These are phyloP conservation scores for Sphaerulina populicola DNA, from an alignment of 2,329 filamentous ascomycete species.

Conservation along the genomic window DNA sequence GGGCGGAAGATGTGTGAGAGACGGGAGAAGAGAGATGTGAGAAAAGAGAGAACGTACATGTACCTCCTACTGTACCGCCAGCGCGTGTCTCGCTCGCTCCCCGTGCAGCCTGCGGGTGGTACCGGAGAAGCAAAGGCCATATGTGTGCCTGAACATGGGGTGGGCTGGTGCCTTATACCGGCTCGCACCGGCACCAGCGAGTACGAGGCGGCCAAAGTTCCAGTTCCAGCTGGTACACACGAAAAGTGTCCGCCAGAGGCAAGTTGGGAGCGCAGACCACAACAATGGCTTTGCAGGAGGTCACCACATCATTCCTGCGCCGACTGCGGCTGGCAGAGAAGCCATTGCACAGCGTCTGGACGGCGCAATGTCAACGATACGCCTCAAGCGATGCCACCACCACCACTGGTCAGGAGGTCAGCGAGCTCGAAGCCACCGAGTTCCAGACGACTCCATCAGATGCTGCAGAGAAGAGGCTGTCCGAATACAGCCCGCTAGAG, in stretches of 20 bases:
- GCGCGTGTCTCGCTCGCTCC: too few species aligned
- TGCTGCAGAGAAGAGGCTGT: constrained; percentile 35
- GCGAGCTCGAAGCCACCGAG: constrained; percentile 34
- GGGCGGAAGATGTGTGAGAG: too few species aligned
- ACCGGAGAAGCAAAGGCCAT: too few species aligned
- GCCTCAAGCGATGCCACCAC: constrained; percentile 19
- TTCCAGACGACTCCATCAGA: constrained; percentile 34
- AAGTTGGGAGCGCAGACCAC: too few species aligned
- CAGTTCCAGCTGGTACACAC: neutral
- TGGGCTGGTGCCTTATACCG: neutral
- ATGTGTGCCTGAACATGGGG: neutral
- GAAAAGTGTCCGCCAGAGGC: too few species aligned
- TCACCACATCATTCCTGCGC: constrained; percentile 26
- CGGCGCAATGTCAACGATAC: constrained; percentile 26
- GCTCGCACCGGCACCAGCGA: neutral
- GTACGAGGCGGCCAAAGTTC: neutral
- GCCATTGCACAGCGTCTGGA: constrained; percentile 18
- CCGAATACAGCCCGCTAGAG: constrained; percentile 42
- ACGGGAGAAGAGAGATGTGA: too few species aligned
- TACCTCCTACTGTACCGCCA: too few species aligned
- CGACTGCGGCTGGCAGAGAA: constrained; percentile 21
- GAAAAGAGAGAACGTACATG: too few species aligned
- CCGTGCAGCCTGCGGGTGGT: too few species aligned
- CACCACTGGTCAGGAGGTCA: constrained; percentile 35
- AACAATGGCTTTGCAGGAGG: constrained; percentile 29